Base-by-base conservation (phyloP, 2,329 filamentous ascomycete species). In the Aspergillus sp. region DNA sequence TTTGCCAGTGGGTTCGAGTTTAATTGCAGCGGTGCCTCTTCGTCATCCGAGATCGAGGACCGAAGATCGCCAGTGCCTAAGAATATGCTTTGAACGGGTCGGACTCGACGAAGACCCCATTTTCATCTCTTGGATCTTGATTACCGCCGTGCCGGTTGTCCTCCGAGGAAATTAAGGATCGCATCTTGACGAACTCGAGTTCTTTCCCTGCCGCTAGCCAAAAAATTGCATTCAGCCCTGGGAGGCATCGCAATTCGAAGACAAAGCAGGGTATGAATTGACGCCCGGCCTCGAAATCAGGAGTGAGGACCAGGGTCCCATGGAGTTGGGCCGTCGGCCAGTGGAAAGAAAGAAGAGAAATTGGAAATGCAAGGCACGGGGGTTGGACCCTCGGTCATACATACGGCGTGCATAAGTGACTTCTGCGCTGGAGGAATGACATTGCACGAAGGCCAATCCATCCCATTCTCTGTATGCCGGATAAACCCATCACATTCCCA, bases 291-390 rank as follows among this genome's bases (percentile, higher is more conserved):
- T 23, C 52, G n/a, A 31, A 27, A n/a, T 41, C 46, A 50, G 44
- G 40, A 19, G 14, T 39, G 33, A 31, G 27, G 27, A 11, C 27
- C 44, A 31, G 15, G 33, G 19, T 53, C 23, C 43, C 27, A 46
- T 53, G 44, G 45, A 56, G 41, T 44, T 9, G 27, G 9, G 27
- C 27, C 45, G 46, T 56, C 41, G 37, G 27, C 35, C 51, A 52
- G 56, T 47, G 27, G 35, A 31, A 50, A 31, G 23, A 33, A 43
- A 46, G 46, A n/a, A 55, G 23, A 31, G 44, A 37, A 49, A 53
- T 17, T 43, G 19, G 40, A n/a, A 55, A 62, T 62, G 62, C 62
- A 64, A 63, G 62, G 61, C 57, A 58, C 59, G 24, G 24, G 6
- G 14, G 5, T 15, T 31, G 27, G 27, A 24, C 51, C 37, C 57